These are phyloP conservation scores for Russula griseocarnosa DNA, from an alignment of 768 basidiomycete species.

Conservation along the genomic window DNA sequence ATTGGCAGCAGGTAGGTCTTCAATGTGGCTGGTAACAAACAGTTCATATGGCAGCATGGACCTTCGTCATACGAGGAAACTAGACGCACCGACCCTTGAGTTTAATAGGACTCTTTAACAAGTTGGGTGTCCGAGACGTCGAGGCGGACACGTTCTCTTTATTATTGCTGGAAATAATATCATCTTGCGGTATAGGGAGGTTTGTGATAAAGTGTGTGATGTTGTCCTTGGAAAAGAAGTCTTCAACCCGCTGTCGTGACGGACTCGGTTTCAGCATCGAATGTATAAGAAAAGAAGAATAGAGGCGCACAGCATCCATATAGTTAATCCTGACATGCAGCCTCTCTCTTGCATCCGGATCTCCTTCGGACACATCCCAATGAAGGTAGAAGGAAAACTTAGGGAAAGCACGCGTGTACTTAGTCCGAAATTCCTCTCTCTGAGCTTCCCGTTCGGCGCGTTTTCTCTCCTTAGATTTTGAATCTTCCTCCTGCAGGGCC, in stretches of 20 bases:
- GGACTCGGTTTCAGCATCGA: constrained; percentile 10
- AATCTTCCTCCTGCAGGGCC: constrained; percentile 23
- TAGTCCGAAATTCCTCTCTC: constrained; percentile 26
- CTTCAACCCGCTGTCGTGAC: constrained; percentile 64
- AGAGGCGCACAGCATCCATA: constrained; percentile 69
- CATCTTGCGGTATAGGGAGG: constrained; percentile 37
- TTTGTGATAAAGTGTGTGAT: constrained; percentile 86
- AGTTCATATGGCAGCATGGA: constrained; percentile 1
- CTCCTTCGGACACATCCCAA: constrained; percentile 62
- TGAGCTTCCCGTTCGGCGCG: constrained; percentile 28
- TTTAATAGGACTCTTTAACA: constrained; percentile 63
- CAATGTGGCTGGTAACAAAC: constrained; percentile 30
- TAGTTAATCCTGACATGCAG: constrained; percentile 56
- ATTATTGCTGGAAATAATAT: constrained; percentile 40
- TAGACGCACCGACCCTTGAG: constrained; percentile 51
- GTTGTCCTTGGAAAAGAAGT: constrained; percentile 77
- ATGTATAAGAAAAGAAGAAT: not conserved
- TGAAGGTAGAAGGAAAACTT: constrained; percentile 70
- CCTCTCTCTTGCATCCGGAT: constrained; percentile 36
- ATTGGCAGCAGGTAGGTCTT: constrained; percentile 31
- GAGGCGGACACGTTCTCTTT: constrained; percentile 57
- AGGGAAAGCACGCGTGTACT: constrained; percentile 53
- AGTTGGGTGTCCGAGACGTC: constrained; percentile 30
- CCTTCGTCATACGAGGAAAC: not conserved
- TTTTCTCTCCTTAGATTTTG: constrained; percentile 24